Evolutionary conservation across 1,284 basidiomycete species (phyloP).

Genomic region (Ustilago loliicola): DNA sequence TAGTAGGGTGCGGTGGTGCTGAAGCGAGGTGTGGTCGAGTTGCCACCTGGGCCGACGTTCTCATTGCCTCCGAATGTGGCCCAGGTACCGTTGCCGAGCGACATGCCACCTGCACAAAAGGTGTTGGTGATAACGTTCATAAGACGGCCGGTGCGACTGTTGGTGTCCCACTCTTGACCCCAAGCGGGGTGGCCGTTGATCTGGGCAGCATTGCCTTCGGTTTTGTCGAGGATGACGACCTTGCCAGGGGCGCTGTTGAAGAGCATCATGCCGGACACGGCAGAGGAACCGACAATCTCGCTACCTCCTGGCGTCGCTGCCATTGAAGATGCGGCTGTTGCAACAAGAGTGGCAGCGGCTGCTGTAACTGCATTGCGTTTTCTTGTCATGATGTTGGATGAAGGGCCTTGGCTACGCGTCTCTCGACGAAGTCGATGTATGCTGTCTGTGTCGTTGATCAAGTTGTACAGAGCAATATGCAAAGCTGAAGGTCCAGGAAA

Average conservation of each 20-base stretch:
- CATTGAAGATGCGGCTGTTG: conserved; percentile 25
- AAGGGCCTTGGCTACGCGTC: background rate
- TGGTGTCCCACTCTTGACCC: conserved; percentile 56
- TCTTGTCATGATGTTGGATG: conserved; percentile 16
- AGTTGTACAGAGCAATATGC: too few species aligned
- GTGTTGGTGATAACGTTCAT: conserved; percentile 69
- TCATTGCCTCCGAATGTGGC: conserved; percentile 68
- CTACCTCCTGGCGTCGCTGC: conserved; percentile 51
- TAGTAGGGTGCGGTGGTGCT: conserved; percentile 33
- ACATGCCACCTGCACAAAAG: conserved; percentile 69
- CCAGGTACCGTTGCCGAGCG: conserved; percentile 69
- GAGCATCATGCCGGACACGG: conserved; percentile 66
- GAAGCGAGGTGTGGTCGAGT: conserved; percentile 36
- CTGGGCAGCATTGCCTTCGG: conserved; percentile 64
- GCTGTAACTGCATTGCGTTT: conserved; percentile 20
- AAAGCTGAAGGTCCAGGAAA: too few species aligned
- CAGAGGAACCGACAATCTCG: conserved; percentile 52
- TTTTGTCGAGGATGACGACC: conserved; percentile 71
- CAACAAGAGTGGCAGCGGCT: conserved; percentile 23
- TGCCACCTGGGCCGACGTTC: conserved; percentile 63
- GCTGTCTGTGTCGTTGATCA: background rate
- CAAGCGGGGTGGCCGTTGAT: conserved; percentile 58
- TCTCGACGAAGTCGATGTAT: background rate
- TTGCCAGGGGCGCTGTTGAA: conserved; percentile 59
- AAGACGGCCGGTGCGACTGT: conserved; percentile 46